A percentile compares a stretch with the other conserved stretches of the same genome.
Evolutionary conservation across 2,329 filamentous ascomycete species (phyloP).

Genomic region (Arthrobotrys iridis): DNA sequence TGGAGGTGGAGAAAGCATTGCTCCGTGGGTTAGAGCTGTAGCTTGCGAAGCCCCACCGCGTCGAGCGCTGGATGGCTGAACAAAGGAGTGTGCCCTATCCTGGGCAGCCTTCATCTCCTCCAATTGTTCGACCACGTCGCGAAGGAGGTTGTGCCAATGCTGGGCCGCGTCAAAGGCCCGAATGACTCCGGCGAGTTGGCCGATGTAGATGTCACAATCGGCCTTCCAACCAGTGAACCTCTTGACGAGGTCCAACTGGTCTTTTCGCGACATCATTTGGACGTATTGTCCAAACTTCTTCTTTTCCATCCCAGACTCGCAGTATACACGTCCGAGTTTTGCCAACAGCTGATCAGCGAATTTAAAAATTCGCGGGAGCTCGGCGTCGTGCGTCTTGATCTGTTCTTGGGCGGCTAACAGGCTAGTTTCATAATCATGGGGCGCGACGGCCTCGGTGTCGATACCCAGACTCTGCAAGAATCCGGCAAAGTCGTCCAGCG

Average conservation of each 20-base stretch:
- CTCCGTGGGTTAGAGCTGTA: no score
- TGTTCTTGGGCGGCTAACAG: background rate
- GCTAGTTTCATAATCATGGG: background rate
- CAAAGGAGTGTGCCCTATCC: background rate
- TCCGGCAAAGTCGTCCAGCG: background rate
- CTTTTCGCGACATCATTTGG: no score
- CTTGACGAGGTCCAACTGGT: background rate
- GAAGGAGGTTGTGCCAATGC: background rate
- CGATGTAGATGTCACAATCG: background rate
- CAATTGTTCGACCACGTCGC: background rate
- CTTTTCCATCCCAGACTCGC: background rate
- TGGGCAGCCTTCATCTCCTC: background rate
- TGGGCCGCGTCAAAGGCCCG: background rate
- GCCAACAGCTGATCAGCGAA: background rate
- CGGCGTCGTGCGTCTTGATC: background rate
- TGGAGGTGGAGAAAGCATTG: background rate
- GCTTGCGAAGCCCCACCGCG: no score
- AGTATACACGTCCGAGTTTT: background rate
- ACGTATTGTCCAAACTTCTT: background rate
- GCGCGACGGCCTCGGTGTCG: background rate
- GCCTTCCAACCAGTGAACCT: background rate
- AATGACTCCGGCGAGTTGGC: background rate
- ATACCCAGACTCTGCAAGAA: background rate
- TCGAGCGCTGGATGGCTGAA: no score
- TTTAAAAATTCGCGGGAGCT: background rate